Evolutionary conservation across 495 filamentous ascomycete species (phyloP).

Genomic region (Podospora sp.): DNA sequence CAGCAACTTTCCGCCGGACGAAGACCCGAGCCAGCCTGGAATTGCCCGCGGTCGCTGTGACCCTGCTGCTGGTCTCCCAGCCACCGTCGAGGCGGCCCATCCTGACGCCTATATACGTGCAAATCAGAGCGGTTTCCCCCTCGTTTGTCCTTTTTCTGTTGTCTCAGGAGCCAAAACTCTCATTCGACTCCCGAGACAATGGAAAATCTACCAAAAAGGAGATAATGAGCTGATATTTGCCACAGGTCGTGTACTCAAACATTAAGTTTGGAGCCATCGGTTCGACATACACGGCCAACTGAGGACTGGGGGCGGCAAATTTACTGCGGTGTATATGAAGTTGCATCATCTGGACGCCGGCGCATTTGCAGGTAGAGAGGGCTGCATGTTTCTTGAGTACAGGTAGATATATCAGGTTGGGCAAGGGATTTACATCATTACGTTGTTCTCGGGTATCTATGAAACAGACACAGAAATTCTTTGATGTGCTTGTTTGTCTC

Average conservation of each 20-base stretch:
- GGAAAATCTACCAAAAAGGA: too few relatives aligned
- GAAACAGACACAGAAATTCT: background rate
- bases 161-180: too few relatives aligned
- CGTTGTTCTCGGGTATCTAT: background rate
- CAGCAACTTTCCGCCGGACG: conserved; percentile 60
- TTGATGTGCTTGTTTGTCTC: background rate
- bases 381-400: background rate
- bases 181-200: too few relatives aligned
- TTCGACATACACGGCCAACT: conserved; percentile 34
- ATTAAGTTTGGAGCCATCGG: conserved; percentile 57
- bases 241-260: conserved; percentile 69
- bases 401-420: background rate
- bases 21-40: conserved; percentile 53
- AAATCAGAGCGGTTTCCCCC: too few relatives aligned
- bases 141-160: too few relatives aligned
- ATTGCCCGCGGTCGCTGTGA: conserved; percentile 64
- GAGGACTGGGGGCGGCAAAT: background rate
- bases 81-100: conserved; percentile 52
- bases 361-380: background rate
- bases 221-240: too few relatives aligned
- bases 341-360: background rate
- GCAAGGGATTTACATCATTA: background rate
- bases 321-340: background rate
- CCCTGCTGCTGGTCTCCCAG: conserved; percentile 54
- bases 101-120: conserved; percentile 53